These are phyloP conservation scores for Helichrysum umbraculigerum DNA, from an alignment of 129 eudicot species.

Conservation along the genomic window DNA sequence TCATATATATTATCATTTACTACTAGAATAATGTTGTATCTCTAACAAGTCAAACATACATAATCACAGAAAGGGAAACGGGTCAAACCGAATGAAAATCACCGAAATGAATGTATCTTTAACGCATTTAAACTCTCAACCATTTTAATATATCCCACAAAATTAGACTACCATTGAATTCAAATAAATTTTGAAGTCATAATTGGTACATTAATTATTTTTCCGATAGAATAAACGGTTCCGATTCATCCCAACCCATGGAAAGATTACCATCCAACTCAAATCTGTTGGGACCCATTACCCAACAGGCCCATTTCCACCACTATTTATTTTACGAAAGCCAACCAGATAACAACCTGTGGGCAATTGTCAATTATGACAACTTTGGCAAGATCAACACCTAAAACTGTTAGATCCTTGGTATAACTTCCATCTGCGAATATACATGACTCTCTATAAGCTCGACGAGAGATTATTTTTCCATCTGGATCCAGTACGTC, in stretches of 20 bases:
- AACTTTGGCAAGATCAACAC: slow-evolving; percentile 95
- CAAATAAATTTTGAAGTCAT: background rate
- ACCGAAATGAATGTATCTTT: background rate
- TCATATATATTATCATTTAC: background rate
- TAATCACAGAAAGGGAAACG: background rate
- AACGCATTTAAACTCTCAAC: background rate
- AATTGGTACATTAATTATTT: background rate
- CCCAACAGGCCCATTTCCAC: background rate
- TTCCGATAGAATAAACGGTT: too few species aligned
- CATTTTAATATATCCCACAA: background rate
- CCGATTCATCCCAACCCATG: too few species aligned
- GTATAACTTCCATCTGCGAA: slow-evolving; percentile 85
- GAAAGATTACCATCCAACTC: too few species aligned
- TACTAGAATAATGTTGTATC: background rate
- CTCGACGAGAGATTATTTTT: slow-evolving; percentile 74
- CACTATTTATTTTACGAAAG: background rate
- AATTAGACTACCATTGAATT: background rate
- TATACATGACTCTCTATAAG: slow-evolving; percentile 92
- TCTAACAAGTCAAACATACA: background rate
- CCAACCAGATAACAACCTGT: slow-evolving; percentile 49
- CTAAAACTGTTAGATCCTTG: slow-evolving; percentile 92
- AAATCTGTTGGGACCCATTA: background rate
- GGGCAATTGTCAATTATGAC: slow-evolving; percentile 94
- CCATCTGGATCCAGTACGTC: slow-evolving; percentile 91
- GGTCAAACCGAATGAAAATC: background rate